These are phyloP conservation scores for Ogataea paradorogensis DNA, from an alignment of 805 yeast species.

Conservation along the genomic window DNA sequence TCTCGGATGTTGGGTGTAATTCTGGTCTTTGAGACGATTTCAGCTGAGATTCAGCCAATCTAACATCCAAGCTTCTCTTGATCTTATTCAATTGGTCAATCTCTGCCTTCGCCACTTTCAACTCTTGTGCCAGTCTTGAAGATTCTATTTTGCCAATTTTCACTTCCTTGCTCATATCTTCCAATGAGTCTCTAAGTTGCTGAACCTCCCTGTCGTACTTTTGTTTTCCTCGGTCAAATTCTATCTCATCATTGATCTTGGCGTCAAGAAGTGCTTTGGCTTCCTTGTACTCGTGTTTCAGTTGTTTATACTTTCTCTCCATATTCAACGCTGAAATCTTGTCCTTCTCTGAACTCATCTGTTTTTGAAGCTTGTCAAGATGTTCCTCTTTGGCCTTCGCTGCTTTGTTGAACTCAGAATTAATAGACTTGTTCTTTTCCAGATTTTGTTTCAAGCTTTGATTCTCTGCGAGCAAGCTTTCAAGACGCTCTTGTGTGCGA, in stretches of 20 bases:
- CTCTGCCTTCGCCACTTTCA: conserved; percentile 31
- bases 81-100: conserved; percentile 33
- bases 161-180: conserved; percentile 30
- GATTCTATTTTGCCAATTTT: conserved; percentile 27
- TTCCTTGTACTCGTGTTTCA: conserved; percentile 46
- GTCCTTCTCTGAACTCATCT: conserved; percentile 25
- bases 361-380: conserved; percentile 28
- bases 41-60: conserved; percentile 32
- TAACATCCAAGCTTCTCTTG: conserved; percentile 32
- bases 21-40: conserved; percentile 28
- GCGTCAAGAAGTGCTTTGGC: conserved; percentile 41
- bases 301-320: conserved; percentile 33
- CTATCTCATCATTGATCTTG: conserved; percentile 41
- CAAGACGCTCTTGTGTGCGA: conserved; percentile 36
- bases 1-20: conserved; percentile 38
- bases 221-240: conserved; percentile 44
- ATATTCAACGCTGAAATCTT: conserved; percentile 11
- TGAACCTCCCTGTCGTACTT: conserved; percentile 39
- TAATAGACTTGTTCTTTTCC: conserved; percentile 35
- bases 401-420: conserved; percentile 34
- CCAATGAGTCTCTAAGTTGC: conserved; percentile 32
- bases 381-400: conserved; percentile 37
- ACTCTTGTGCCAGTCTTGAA: conserved; percentile 23
- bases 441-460: conserved; percentile 39
- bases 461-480: conserved; percentile 43